Evolutionary conservation across 2,329 filamentous ascomycete species (phyloP), one percentile per base, ranked within the genome.

Genomic region (Aschersonia sp.): DNA sequence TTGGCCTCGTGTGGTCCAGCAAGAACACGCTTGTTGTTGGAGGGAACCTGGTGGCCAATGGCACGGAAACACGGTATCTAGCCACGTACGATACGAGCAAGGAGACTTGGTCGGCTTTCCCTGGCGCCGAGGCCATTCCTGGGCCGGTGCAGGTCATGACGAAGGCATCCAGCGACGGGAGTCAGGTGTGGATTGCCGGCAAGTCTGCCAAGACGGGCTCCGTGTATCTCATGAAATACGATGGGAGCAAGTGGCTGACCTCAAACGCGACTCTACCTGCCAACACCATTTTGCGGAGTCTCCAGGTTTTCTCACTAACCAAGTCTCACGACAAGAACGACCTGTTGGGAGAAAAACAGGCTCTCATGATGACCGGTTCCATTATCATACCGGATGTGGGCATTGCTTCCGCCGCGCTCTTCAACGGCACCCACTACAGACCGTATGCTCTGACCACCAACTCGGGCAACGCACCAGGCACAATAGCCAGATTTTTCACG

Each of bases 101-200:
- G 42, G 76, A 81, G 54, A 69, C 65, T 1, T 97, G 89, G 81
- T 68, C 75, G 44, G 65, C 66, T 9, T 81, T 83, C 55, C 64
- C 75, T n/a, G 71, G 73, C 9, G 79, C 81, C 5, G 71, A 72
- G 12, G 67, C 70, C 14, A 76, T 97, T 45, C 87, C 87, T 5
- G 92, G 92, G 0, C 83, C 86, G 1, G 81, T 97, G 8, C 80
- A 81, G 40, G 79, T 83, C 4, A 70, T 98, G 47, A 78, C 84
- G 1, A 73, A 83, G 10, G 89, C 83, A n/a, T 85, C 80, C 39
- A 70, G 73, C 47, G 80, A 87, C 53, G 76, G 78, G 50, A 78
- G 79, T 45, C 73, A 87, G 53, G 74, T 95, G 54, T 98, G 92
- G 88, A 79, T 85, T 45, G 77, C 85, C 29, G 94, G 94, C 42